Evolutionary conservation across 495 filamentous ascomycete species (phyloP), one percentile per base, ranked within the genome.

Genomic region (Talaromyces stipitatus): DNA sequence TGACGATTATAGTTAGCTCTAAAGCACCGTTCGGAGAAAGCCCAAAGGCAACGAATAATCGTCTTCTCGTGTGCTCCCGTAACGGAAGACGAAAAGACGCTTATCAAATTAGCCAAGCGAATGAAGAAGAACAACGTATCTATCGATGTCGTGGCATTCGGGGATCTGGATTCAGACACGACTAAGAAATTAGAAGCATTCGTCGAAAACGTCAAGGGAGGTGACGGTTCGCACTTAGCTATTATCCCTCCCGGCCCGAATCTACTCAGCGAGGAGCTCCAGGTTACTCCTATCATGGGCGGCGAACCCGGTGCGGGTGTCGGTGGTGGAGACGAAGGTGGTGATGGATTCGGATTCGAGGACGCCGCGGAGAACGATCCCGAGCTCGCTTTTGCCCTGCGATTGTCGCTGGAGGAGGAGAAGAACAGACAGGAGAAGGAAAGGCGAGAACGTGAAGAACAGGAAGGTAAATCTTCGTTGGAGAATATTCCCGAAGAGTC

Each of bases 361-460:
- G 72, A 76, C 60, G 68, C 72, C 5, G 74, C 91, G 80, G 58
- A 87, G 81, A 68, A 78, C 56, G 94, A 98, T 69, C 94, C 94
- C 27, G 94, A 97, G 68, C 69, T 98, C 68, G 94, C 94, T 2
- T 80, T 98, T 55, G 94, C 95, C n/a, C 77, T 98, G 67, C 83
- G 94, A 58, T 92, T 99, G 89, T 95, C 90, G 67, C 88, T 95
- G 82, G 95, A 99, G 69, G 95, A 97, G 66, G 94, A 95, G 79
- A 95, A 94, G 79, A 90, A 89, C 58, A 77, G 94, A 64, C 84
- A 94, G 71, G 92, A 95, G 65, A 88, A 87, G 74, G 82, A 85
- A 62, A 88, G 87, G 67, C 83, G 83, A 60, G 89, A 90, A 32
- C 80, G 85, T 57, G 87, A 89, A 60, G 86, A 85, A 53, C 80